These are phyloP conservation scores for Ilyonectria robusta DNA, from an alignment of 2,329 filamentous ascomycete genomes.

Conservation along the genomic window DNA sequence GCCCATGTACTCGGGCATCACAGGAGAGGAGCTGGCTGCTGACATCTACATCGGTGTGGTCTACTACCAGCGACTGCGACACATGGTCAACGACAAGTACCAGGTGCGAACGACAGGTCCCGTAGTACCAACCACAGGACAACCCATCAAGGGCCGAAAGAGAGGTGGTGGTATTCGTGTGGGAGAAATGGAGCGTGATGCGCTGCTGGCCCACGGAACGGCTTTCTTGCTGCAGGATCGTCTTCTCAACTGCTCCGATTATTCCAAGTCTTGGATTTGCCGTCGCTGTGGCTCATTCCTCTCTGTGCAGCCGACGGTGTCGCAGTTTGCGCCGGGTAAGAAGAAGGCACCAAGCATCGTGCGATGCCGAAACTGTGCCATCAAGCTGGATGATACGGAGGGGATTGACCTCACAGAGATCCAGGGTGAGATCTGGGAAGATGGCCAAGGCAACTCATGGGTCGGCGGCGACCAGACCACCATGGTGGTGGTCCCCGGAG, in stretches of 20 bases:
- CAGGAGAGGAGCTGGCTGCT: constrained; percentile 90
- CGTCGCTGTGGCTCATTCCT: constrained; percentile 91
- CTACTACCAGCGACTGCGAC: constrained; percentile 96
- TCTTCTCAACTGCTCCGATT: constrained; percentile 97
- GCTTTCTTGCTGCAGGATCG: constrained; percentile 96
- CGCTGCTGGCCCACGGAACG: constrained; percentile 93
- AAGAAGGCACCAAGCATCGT: constrained; percentile 78
- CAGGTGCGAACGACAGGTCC: constrained; percentile 97
- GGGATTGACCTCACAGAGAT: constrained; percentile 69
- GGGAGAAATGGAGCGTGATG: constrained; percentile 98
- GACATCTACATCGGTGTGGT: constrained; percentile 98
- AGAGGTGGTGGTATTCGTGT: constrained; percentile 98
- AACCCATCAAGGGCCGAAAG: constrained; percentile 97
- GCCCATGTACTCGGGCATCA: constrained; percentile 98
- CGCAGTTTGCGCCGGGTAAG: constrained; percentile 71
- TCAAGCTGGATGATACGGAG: constrained; percentile 69
- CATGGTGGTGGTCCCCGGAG: constrained; percentile 91
- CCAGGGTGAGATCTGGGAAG: constrained; percentile 89
- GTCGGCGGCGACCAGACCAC: constrained; percentile 92
- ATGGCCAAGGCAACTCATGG: constrained; percentile 87
- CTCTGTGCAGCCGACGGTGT: constrained; percentile 85
- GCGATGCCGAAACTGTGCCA: constrained; percentile 85
- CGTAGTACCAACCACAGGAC: constrained; percentile 89
- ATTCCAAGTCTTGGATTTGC: constrained; percentile 91
- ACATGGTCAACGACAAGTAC: constrained; percentile 99